phyloP scores from a whole-genome alignment of 495 filamentous ascomycete species.

The Penicillium bialowiezense region DNA sequence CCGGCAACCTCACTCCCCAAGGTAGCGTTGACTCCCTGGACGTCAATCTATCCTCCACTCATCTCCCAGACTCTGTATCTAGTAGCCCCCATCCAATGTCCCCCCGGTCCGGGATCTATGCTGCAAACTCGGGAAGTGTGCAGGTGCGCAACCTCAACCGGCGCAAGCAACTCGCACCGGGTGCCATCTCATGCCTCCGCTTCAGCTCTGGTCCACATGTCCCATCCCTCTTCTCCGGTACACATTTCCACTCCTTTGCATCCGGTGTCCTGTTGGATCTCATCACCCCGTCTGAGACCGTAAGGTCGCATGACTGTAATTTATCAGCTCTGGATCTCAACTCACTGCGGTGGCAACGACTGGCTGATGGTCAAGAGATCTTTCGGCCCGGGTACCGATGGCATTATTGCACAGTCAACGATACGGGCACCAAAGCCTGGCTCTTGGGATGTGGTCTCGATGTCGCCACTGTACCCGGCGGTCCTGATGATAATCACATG shows the following conservation, averaged over 20 bases:
- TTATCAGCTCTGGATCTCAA: constrained; percentile 83
- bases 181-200: constrained; percentile 82
- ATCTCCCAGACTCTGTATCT: constrained; percentile 42
- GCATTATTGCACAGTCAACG: constrained; percentile 95
- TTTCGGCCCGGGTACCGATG: constrained; percentile 85
- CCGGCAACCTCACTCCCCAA: constrained; percentile 65
- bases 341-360: constrained; percentile 84
- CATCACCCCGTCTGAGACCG: constrained; percentile 85
- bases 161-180: constrained; percentile 72
- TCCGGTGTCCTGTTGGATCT: constrained; percentile 92
- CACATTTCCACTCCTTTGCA: constrained; percentile 91
- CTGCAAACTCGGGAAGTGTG: constrained; percentile 84
- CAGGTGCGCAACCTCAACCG: constrained; percentile 74
- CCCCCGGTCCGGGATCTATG: constrained; percentile 68
- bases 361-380: constrained; percentile 90
- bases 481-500: constrained; percentile 76
- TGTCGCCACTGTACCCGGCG: constrained; percentile 44
- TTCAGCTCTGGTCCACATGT: constrained; percentile 88
- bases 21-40: constrained; percentile 54
- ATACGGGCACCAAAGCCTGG: constrained; percentile 93
- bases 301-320: constrained; percentile 79
- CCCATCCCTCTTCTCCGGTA: constrained; percentile 82
- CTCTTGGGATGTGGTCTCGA: constrained; percentile 88
- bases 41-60: constrained; percentile 32
- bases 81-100: constrained; percentile 39